phyloP scores from a whole-genome alignment of 2,329 filamentous ascomycete genomes.

The Sporothrix mexicana region DNA sequence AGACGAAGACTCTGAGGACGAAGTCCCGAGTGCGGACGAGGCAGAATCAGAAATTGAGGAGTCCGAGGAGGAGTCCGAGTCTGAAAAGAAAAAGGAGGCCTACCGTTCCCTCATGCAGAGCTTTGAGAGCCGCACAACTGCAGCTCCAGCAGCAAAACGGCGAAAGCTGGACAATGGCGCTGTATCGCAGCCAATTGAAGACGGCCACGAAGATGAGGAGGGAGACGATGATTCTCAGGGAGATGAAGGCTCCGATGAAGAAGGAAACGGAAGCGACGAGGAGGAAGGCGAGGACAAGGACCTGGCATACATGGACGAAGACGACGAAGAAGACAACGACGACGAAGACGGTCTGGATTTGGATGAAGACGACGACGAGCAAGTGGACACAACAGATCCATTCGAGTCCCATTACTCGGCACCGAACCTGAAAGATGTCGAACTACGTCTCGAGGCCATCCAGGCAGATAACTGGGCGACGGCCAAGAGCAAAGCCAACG shows the following conservation, averaged over 20 bases:
- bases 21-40: constrained; percentile 38
- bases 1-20: constrained; percentile 11
- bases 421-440: constrained; percentile 66
- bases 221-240: neutral
- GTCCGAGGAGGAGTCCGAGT: constrained; percentile 54
- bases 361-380: constrained; percentile 57
- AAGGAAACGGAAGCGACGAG: constrained; percentile 39
- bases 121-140: constrained; percentile 53
- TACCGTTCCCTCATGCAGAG: constrained; percentile 66
- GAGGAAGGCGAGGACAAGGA: constrained; percentile 35
- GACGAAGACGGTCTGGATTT: constrained; percentile 41
- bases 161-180: constrained; percentile 58
- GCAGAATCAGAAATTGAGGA: constrained; percentile 49
- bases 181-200: neutral
- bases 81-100: constrained; percentile 43
- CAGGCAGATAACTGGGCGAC: constrained; percentile 59
- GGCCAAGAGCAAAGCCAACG: constrained; percentile 53
- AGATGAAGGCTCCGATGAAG: constrained; percentile 13
- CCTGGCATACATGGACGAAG: constrained; percentile 50
- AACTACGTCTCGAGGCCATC: constrained; percentile 58
- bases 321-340: constrained; percentile 45
- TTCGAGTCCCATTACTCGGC: constrained; percentile 81
- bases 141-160: constrained; percentile 57
- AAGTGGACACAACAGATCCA: constrained; percentile 62
- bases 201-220: constrained; percentile 5